Evolutionary conservation across 2,329 filamentous ascomycete genomes (phyloP).

Genomic region (Xylaria sp.): DNA sequence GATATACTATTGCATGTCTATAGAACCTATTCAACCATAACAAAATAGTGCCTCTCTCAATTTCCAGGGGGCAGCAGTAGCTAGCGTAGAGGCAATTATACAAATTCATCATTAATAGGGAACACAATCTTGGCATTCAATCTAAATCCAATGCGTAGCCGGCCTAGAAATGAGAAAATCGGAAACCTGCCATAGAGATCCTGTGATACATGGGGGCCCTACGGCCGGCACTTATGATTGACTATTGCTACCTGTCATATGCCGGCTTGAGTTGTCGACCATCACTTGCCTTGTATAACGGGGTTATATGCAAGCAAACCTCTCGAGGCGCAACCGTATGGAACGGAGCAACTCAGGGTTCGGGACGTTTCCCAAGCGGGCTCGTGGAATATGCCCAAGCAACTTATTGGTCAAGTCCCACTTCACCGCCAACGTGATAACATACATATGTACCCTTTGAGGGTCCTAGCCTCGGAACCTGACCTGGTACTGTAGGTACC

Average conservation of each 20-base stretch:
- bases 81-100: neutral
- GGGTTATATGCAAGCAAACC: neutral
- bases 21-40: neutral
- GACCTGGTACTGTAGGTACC: conserved; percentile 1
- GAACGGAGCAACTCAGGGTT: neutral
- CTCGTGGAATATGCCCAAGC: neutral
- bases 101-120: neutral
- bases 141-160: neutral
- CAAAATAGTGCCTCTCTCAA: neutral
- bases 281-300: neutral
- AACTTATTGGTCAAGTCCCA: neutral
- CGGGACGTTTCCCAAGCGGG: conserved; percentile 16
- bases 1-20: neutral
- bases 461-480: conserved; percentile 2
- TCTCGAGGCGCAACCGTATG: neutral
- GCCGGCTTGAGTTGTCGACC: neutral
- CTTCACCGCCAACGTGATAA: conserved; percentile 9
- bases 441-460: conserved; percentile 4
- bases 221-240: neutral
- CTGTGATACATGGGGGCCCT: neutral
- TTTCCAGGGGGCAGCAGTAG: neutral
- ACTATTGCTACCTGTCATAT: conserved; percentile 20
- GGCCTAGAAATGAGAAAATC: neutral
- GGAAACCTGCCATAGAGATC: neutral
- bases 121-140: neutral